Evolutionary conservation across 495 filamentous ascomycete genomes (phyloP).

Genomic region (Diplogelasinospora grovesii): DNA sequence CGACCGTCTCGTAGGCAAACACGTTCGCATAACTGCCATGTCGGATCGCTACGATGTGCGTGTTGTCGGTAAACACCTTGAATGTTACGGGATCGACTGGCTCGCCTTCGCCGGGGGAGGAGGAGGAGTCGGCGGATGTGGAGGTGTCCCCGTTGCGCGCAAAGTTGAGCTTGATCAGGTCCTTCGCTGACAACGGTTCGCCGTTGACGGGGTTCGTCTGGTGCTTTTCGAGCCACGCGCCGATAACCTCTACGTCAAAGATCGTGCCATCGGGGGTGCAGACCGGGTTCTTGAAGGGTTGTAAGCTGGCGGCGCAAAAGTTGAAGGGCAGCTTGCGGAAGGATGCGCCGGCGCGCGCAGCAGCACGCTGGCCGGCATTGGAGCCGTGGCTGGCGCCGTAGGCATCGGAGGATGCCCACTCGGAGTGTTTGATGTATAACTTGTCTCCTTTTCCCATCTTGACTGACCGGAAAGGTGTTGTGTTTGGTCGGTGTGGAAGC

Average conservation of each 20-base stretch:
- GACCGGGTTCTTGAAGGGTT: conserved; percentile 82
- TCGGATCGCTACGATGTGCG: conserved; percentile 84
- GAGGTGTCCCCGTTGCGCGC: conserved; percentile 75
- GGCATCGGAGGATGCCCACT: conserved; percentile 89
- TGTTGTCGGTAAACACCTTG: conserved; percentile 97
- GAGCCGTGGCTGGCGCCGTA: conserved; percentile 71
- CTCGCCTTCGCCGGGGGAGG: conserved; percentile 55
- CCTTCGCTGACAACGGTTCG: conserved; percentile 63
- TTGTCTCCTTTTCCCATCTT: conserved; percentile 56
- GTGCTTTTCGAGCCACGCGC: conserved; percentile 90
- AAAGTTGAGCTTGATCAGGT: conserved; percentile 87
- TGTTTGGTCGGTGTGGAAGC: no score
- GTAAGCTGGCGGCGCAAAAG: conserved; percentile 92
- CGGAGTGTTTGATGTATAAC: conserved; percentile 89
- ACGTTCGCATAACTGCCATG: conserved; percentile 80
- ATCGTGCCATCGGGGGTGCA: conserved; percentile 73
- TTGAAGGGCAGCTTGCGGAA: conserved; percentile 96
- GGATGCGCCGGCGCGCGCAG: conserved; percentile 40
- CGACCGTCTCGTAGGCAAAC: conserved; percentile 91
- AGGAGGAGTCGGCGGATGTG: conserved; percentile 28
- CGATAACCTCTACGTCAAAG: conserved; percentile 81
- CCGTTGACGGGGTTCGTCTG: conserved; percentile 86
- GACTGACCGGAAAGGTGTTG: no score
- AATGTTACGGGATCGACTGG: conserved; percentile 94
- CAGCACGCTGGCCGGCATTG: conserved; percentile 51